phyloP scores from a whole-genome alignment of 2,329 filamentous ascomycete genomes.

The Hansfordia pulvinata region DNA sequence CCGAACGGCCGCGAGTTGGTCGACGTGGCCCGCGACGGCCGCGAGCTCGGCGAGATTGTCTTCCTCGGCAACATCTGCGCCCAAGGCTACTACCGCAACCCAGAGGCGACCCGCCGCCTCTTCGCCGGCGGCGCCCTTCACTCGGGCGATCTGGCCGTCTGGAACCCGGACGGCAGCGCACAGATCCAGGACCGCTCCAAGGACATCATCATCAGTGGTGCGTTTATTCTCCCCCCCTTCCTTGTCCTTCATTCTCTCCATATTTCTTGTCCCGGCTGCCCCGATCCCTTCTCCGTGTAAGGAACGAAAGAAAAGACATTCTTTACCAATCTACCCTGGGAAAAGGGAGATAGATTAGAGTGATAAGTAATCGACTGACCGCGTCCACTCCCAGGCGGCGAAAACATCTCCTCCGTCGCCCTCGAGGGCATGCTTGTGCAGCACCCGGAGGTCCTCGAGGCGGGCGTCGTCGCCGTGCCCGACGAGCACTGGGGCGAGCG shows the following conservation, averaged over 20 bases:
- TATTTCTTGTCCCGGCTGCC: background rate
- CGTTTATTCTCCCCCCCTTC: constrained; percentile 14
- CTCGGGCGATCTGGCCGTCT: constrained; percentile 84
- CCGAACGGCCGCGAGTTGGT: no score
- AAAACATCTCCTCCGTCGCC: constrained; percentile 92
- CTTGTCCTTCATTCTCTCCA: background rate
- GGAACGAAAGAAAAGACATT: no score
- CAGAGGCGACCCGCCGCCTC: constrained; percentile 71
- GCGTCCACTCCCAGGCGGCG: constrained; percentile 55
- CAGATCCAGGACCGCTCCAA: constrained; percentile 92
- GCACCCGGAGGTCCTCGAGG: constrained; percentile 83
- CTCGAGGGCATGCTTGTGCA: constrained; percentile 81
- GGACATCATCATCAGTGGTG: constrained; percentile 94
- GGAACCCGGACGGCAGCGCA: constrained; percentile 79
- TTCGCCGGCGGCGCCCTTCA: constrained; percentile 80
- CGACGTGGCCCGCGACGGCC: constrained; percentile 55
- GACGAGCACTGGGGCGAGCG: constrained; percentile 91
- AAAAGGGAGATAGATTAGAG: no score
- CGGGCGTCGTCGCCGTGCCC: constrained; percentile 74
- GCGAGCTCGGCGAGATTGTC: constrained; percentile 72
- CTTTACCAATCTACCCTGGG: no score
- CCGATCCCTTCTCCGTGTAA: constrained; percentile 1
- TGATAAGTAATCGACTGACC: no score
- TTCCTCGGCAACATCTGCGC: constrained; percentile 87
- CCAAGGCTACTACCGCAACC: constrained; percentile 84